Evolutionary conservation across 148 eudicot genomes (phyloP).

Genomic region (Bassia scoparia): DNA sequence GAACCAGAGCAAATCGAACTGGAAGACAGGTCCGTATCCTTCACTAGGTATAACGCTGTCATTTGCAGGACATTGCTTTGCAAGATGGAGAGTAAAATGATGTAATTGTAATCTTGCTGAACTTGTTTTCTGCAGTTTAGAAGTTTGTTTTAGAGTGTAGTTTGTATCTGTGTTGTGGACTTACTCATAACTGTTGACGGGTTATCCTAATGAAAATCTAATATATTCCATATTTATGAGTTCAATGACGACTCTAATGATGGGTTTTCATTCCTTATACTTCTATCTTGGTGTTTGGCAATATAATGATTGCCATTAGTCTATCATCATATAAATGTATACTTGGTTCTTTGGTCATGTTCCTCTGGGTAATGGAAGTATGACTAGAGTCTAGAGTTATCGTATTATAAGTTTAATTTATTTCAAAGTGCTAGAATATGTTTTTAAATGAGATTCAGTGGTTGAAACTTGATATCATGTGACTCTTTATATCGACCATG

Average conservation of each 20-base stretch:
- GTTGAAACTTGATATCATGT: background rate
- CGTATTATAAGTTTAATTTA: background rate
- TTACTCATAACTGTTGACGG: background rate
- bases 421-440: background rate
- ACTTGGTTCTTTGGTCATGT: background rate
- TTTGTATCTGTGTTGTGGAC: background rate
- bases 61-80: constrained; percentile 9
- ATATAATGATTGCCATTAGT: background rate
- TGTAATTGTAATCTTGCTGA: background rate
- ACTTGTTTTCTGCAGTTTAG: background rate
- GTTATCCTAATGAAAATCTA: background rate
- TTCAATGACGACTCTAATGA: background rate
- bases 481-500: constrained; percentile 9
- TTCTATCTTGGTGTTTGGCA: background rate
- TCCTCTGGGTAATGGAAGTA: background rate
- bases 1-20: constrained; percentile 89
- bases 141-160: background rate
- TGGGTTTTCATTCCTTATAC: background rate
- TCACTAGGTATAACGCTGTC: constrained; percentile 7
- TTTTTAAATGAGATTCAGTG: background rate
- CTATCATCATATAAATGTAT: background rate
- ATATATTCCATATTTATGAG: background rate
- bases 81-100: background rate
- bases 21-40: constrained; percentile 72
- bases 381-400: background rate